Percentiles rank a stretch among this genome's conserved stretches.
phyloP scores from a whole-genome alignment of 1,139 yeast species.

The Neolecta irregularis region DNA sequence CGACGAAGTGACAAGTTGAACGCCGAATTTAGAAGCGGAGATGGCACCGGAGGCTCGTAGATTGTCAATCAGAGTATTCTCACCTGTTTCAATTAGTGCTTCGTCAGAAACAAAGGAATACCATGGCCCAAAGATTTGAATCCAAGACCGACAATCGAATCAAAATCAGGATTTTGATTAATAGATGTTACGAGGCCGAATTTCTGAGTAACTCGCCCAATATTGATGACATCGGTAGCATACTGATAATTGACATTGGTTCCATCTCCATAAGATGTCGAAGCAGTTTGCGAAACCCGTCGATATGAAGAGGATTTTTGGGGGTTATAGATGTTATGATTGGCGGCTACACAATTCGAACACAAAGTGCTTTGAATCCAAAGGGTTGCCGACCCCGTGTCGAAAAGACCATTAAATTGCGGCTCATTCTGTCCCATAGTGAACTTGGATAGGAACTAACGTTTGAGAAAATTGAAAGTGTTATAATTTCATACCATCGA shows the following conservation, averaged over 20 bases:
- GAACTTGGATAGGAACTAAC: too few species aligned
- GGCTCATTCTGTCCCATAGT: too few species aligned
- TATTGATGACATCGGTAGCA: constrained; percentile 18
- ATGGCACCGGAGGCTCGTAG: constrained; percentile 5
- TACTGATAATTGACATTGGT: constrained; percentile 21
- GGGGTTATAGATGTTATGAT: constrained; percentile 26
- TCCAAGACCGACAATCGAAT: constrained; percentile 10
- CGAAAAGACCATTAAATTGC: too few species aligned
- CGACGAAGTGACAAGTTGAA: constrained; percentile 5
- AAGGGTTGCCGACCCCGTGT: constrained; percentile 33
- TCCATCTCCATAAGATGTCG: constrained; percentile 21
- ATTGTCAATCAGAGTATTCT: constrained; percentile 5
- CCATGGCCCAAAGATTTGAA: constrained; percentile 6
- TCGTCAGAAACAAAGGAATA: not conserved
- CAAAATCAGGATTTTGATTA: constrained; percentile 4
- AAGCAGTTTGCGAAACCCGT: constrained; percentile 23
- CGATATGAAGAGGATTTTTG: constrained; percentile 18
- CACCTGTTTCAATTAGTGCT: constrained; percentile 6
- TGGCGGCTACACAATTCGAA: constrained; percentile 16
- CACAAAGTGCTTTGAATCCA: constrained; percentile 28
- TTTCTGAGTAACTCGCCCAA: constrained; percentile 12
- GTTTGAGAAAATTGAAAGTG: too few species aligned
- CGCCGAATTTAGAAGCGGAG: constrained; percentile 7
- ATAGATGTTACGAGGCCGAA: constrained; percentile 6
- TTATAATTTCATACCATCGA: too few species aligned